Conservation (phyloP, 2,329 filamentous ascomycete genomes). For the Aspergillus sp. region DNA sequence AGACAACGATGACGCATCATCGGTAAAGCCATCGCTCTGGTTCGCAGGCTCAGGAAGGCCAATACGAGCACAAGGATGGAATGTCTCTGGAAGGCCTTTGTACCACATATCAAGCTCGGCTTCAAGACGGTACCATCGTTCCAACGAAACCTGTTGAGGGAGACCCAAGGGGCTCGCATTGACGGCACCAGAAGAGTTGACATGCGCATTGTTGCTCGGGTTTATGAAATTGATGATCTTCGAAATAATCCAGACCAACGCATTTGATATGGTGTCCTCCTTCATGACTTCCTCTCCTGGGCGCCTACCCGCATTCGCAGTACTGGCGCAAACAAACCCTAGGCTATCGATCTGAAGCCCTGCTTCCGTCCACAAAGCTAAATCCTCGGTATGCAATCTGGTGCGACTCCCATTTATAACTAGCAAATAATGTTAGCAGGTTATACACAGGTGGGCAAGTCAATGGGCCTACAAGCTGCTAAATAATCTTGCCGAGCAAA, state of each 20-base stretch:
- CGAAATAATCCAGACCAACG: slow-evolving; percentile 64
- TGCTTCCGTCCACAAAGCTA: slow-evolving; percentile 64
- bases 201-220: slow-evolving; percentile 52
- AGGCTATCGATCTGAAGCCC: slow-evolving; percentile 58
- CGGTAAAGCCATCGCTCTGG: slow-evolving; percentile 25
- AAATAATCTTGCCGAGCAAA: slow-evolving; percentile 67
- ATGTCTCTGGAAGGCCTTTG: slow-evolving; percentile 59
- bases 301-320: slow-evolving; percentile 30
- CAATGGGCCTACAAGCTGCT: slow-evolving; percentile 54
- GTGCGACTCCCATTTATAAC: slow-evolving; percentile 61
- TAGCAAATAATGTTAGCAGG: slow-evolving; percentile 14
- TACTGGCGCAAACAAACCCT: slow-evolving; percentile 51
- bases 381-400: slow-evolving; percentile 61
- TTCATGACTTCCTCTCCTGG: slow-evolving; percentile 50
- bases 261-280: slow-evolving; percentile 65
- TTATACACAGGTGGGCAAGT: background rate
- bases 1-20: slow-evolving; percentile 44
- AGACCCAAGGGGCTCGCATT: slow-evolving; percentile 32
- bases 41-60: slow-evolving; percentile 33
- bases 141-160: slow-evolving; percentile 43
- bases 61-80: slow-evolving; percentile 56
- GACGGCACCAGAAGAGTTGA: slow-evolving; percentile 24
- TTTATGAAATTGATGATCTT: slow-evolving; percentile 67
- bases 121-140: slow-evolving; percentile 54
- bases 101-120: slow-evolving; percentile 61